These are phyloP conservation scores for Phaeotremella fagi DNA, from an alignment of 768 basidiomycete genomes.

Conservation along the genomic window DNA sequence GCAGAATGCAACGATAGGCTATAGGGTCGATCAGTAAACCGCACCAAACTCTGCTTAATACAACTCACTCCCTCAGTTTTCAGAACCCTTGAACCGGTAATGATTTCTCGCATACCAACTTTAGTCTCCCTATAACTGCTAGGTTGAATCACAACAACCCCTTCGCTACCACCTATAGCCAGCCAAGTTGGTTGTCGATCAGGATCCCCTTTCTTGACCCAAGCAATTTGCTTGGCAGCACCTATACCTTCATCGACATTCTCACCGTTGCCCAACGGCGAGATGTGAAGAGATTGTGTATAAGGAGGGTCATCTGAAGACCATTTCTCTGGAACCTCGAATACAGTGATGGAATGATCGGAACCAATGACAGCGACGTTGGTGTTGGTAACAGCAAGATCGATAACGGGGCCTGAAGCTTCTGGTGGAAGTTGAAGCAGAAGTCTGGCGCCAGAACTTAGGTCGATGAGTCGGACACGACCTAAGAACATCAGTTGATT, in stretches of 20 bases:
- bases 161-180: conserved; percentile 27
- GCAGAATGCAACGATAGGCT: conserved; percentile 30
- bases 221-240: conserved; percentile 15
- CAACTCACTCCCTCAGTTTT: conserved; percentile 33
- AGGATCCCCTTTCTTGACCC: conserved; percentile 20
- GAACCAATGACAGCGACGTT: conserved; percentile 23
- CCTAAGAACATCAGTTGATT: conserved; percentile 11
- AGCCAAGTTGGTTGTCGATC: conserved; percentile 7
- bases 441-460: conserved; percentile 18
- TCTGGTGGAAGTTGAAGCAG: conserved; percentile 15
- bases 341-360: conserved; percentile 19
- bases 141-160: conserved; percentile 28
- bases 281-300: conserved; percentile 6
- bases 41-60: no score
- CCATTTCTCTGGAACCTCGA: conserved; percentile 27
- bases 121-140: background rate
- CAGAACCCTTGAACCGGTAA: conserved; percentile 12
- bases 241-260: conserved; percentile 7
- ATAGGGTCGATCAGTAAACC: background rate
- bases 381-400: conserved; percentile 27
- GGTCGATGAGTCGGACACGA: conserved; percentile 33
- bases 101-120: background rate
- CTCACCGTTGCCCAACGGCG: background rate
- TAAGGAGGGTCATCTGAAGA: conserved; percentile 18
- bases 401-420: conserved; percentile 17